Conservation (phyloP, 1,284 basidiomycete species). For the Tilletia walkeri region DNA sequence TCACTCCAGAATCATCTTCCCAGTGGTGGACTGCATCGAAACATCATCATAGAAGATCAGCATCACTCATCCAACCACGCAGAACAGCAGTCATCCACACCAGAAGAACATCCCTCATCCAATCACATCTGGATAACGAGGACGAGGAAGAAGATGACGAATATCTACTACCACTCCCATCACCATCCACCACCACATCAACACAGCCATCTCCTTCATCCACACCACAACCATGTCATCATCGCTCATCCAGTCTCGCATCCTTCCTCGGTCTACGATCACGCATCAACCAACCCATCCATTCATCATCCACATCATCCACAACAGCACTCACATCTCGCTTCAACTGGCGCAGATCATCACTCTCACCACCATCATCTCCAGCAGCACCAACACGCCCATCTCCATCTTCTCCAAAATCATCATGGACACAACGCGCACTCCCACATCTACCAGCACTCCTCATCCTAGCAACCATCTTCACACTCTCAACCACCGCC, state of each 20-base stretch:
- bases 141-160: constrained; percentile 30
- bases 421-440: constrained; percentile 27
- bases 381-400: background rate
- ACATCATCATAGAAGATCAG: background rate
- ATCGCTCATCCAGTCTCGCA: background rate
- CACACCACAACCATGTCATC: background rate
- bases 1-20: background rate
- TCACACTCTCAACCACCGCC: constrained; percentile 43
- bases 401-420: background rate
- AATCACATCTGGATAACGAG: constrained; percentile 31
- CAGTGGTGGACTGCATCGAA: background rate
- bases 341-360: background rate
- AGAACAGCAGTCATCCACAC: constrained; percentile 6
- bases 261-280: constrained; percentile 1
- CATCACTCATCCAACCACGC: background rate
- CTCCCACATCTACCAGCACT: constrained; percentile 34
- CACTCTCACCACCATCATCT: background rate
- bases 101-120: constrained; percentile 22
- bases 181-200: constrained; percentile 27
- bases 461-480: constrained; percentile 35
- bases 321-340: background rate
- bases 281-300: background rate
- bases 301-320: background rate
- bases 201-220: background rate
- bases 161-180: constrained; percentile 21